Percentiles rank a stretch among this genome's conserved stretches.
These are phyloP conservation scores for Diaporthe batatas DNA, from an alignment of 2,329 filamentous ascomycete species.

Conservation along the genomic window DNA sequence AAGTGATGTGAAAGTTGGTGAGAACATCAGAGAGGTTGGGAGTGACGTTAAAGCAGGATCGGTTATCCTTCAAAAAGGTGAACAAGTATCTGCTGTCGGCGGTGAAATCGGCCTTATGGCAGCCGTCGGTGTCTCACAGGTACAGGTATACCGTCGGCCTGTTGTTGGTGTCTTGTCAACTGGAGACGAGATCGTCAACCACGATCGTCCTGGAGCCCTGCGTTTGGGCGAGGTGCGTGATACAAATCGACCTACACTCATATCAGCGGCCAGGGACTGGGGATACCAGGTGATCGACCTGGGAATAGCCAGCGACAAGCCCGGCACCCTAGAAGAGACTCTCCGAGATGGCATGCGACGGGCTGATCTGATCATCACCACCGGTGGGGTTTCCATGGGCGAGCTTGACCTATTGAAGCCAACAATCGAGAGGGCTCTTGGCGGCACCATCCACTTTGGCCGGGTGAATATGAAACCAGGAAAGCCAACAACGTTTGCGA, in stretches of 20 bases:
- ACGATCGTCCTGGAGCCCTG: constrained; percentile 73
- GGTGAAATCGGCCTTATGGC: constrained; percentile 93
- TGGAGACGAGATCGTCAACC: constrained; percentile 91
- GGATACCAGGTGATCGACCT: constrained; percentile 87
- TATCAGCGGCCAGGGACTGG: constrained; percentile 80
- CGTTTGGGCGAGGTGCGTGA: constrained; percentile 89
- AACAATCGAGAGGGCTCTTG: constrained; percentile 89
- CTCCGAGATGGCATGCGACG: constrained; percentile 80
- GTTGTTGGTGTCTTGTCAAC: constrained; percentile 91
- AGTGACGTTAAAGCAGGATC: constrained; percentile 83
- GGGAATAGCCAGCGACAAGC: constrained; percentile 83
- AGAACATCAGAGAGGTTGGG: constrained; percentile 92
- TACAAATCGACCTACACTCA: constrained; percentile 89
- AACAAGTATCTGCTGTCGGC: constrained; percentile 86
- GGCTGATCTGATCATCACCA: constrained; percentile 89
- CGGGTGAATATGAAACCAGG: constrained; percentile 98
- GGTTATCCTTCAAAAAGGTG: constrained; percentile 80
- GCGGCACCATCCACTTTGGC: constrained; percentile 95
- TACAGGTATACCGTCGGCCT: constrained; percentile 81
- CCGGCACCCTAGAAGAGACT: constrained; percentile 79
- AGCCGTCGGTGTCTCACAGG: constrained; percentile 80
- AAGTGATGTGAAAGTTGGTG: constrained; percentile 78
- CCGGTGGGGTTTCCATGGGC: constrained; percentile 96
- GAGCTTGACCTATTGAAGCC: constrained; percentile 97
- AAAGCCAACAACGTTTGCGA: constrained; percentile 97